Conservation (phyloP, 768 basidiomycete genomes). For the Mrakia frigida region DNA sequence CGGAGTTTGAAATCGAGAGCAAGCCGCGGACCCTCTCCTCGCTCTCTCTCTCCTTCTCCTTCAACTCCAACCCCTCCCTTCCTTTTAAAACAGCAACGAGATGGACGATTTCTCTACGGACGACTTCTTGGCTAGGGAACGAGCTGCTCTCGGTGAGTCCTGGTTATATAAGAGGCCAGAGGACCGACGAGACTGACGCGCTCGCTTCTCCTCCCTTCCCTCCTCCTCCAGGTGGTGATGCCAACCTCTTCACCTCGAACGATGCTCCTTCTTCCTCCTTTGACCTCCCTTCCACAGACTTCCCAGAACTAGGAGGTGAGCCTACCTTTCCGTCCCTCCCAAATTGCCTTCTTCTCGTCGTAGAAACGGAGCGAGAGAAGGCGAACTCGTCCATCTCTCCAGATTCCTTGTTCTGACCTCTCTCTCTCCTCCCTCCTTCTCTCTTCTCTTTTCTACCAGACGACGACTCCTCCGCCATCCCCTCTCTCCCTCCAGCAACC, state of each 20-base stretch:
- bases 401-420: background rate
- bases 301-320: constrained; percentile 30
- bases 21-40: background rate
- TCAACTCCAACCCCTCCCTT: background rate
- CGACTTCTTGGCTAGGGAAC: constrained; percentile 30
- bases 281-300: constrained; percentile 25
- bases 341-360: background rate
- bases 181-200: background rate
- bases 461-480: constrained; percentile 6
- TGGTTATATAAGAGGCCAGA: background rate
- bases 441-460: background rate
- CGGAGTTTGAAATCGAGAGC: background rate
- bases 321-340: background rate
- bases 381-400: background rate
- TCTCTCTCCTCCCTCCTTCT: background rate
- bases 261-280: constrained; percentile 10
- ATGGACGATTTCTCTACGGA: constrained; percentile 32
- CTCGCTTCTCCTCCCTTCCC: background rate
- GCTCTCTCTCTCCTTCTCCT: background rate
- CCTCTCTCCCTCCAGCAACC: constrained; percentile 5
- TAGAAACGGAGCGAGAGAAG: too few species aligned
- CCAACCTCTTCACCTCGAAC: constrained; percentile 22
- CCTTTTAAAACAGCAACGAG: background rate
- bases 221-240: constrained; percentile 27
- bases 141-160: constrained; percentile 28